phyloP scores from a whole-genome alignment of 352 stramenopile genomes.

The Globisporangium mamillatum region DNA sequence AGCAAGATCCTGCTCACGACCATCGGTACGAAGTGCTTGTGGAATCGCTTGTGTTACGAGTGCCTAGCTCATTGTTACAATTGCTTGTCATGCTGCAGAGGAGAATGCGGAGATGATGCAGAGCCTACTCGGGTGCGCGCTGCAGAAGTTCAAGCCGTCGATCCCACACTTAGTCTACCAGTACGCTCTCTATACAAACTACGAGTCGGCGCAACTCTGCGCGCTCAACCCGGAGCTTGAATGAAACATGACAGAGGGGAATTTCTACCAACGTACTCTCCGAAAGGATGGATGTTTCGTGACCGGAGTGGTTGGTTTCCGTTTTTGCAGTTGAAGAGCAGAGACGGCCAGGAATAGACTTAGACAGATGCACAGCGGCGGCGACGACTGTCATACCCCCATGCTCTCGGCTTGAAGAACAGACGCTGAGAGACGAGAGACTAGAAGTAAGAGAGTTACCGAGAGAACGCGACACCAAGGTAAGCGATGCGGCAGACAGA shows the following conservation, averaged over 20 bases:
- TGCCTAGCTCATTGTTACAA: too few relatives aligned
- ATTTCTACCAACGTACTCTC: background rate
- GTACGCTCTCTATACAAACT: slow-evolving; percentile 93
- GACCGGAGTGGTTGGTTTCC: background rate
- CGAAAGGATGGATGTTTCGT: background rate
- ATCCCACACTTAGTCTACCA: slow-evolving; percentile 96
- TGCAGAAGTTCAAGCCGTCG: slow-evolving; percentile 77
- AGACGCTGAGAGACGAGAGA: background rate
- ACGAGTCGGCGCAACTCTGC: slow-evolving; percentile 59
- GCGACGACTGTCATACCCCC: background rate
- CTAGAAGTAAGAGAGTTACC: background rate
- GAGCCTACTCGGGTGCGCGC: slow-evolving; percentile 73
- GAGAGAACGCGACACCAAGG: background rate
- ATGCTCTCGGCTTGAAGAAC: background rate
- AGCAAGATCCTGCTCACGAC: slow-evolving; percentile 88
- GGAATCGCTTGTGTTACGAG: background rate
- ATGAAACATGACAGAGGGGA: background rate
- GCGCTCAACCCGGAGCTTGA: slow-evolving; percentile 72
- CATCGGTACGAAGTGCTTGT: slow-evolving; percentile 52
- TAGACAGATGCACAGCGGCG: background rate
- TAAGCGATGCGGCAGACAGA: background rate
- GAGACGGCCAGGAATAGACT: background rate
- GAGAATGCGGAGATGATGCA: slow-evolving; percentile 89
- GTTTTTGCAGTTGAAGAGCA: background rate
- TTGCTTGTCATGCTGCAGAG: slow-evolving; percentile 26